Conservation (phyloP, 805 yeast genomes). For the Cyberlindnera americana region DNA sequence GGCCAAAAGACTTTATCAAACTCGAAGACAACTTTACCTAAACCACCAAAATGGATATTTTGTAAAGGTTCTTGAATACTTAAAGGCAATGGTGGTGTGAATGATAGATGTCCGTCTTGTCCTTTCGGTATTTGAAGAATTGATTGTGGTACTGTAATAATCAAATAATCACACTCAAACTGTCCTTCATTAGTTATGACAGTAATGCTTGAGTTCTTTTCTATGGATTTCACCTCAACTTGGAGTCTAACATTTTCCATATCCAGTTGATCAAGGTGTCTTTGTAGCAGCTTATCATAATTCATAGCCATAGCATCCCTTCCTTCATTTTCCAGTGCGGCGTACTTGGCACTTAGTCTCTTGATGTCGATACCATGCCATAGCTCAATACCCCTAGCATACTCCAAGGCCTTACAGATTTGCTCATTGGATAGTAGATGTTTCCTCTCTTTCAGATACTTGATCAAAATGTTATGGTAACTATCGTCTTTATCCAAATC, state of each 20-base stretch:
- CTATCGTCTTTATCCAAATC: slow-evolving; percentile 51
- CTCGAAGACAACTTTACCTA: slow-evolving; percentile 73
- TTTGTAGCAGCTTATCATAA: slow-evolving; percentile 49
- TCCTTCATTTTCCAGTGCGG: slow-evolving; percentile 70
- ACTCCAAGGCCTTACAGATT: slow-evolving; percentile 45
- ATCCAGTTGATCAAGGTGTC: slow-evolving; percentile 40
- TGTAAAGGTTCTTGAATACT: slow-evolving; percentile 40
- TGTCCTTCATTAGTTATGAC: slow-evolving; percentile 30
- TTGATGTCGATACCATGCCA: slow-evolving; percentile 81
- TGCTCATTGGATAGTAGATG: slow-evolving; percentile 50
- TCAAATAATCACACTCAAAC: slow-evolving; percentile 47
- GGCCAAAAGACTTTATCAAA: slow-evolving; percentile 64
- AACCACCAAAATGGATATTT: slow-evolving; percentile 55
- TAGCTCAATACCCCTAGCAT: slow-evolving; percentile 57
- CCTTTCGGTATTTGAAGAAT: slow-evolving; percentile 40
- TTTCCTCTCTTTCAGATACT: slow-evolving; percentile 45
- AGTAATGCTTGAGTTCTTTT: slow-evolving; percentile 26
- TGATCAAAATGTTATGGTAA: slow-evolving; percentile 43
- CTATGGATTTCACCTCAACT: slow-evolving; percentile 40
- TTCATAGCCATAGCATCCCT: slow-evolving; percentile 67
- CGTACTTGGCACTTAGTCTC: slow-evolving; percentile 61
- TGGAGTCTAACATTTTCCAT: slow-evolving; percentile 35
- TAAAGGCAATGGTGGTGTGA: slow-evolving; percentile 54
- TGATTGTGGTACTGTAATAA: slow-evolving; percentile 79
- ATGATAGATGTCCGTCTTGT: slow-evolving; percentile 46